A percentile compares a stretch with the other conserved stretches of the same genome.
Evolutionary conservation across 495 filamentous ascomycete species (phyloP).

Genomic region (Aspergillus sparsus): DNA sequence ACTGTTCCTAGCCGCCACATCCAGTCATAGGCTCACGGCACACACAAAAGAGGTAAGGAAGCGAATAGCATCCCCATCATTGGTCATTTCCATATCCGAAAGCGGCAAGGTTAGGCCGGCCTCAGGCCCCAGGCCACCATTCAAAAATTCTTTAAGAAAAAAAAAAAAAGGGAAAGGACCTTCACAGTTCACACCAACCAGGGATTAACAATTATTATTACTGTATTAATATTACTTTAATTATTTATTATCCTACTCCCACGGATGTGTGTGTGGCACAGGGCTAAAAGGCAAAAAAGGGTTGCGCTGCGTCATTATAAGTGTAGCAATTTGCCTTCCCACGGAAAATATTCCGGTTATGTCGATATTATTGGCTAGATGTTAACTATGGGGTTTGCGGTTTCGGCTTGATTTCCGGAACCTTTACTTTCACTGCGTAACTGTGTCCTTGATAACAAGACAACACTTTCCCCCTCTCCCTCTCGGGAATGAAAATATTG

Average conservation of each 20-base stretch:
- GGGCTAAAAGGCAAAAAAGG: background rate
- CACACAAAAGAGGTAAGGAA: background rate
- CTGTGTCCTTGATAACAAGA: background rate
- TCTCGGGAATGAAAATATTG: background rate
- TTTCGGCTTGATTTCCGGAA: slow-evolving; percentile 8
- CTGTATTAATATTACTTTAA: background rate
- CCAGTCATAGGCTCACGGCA: background rate
- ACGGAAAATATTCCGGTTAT: slow-evolving; percentile 11
- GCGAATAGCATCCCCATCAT: slow-evolving; percentile 10
- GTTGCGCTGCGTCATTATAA: background rate
- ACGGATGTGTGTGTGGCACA: background rate
- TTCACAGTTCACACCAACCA: background rate
- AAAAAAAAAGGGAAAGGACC: background rate
- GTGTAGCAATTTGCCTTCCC: background rate
- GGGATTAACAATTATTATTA: background rate
- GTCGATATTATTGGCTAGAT: slow-evolving; percentile 2
- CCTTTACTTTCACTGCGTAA: slow-evolving; percentile 12
- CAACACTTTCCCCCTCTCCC: background rate
- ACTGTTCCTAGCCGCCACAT: slow-evolving; percentile 20
- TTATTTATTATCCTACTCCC: background rate
- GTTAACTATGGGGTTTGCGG: background rate
- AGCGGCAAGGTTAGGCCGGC: background rate
- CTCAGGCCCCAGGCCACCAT: background rate
- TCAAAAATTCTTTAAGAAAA: background rate
- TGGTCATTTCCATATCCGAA: slow-evolving; percentile 4